Evolutionary conservation across 2,329 filamentous ascomycete genomes (phyloP).

Genomic region (Zymoseptoria passerinii): DNA sequence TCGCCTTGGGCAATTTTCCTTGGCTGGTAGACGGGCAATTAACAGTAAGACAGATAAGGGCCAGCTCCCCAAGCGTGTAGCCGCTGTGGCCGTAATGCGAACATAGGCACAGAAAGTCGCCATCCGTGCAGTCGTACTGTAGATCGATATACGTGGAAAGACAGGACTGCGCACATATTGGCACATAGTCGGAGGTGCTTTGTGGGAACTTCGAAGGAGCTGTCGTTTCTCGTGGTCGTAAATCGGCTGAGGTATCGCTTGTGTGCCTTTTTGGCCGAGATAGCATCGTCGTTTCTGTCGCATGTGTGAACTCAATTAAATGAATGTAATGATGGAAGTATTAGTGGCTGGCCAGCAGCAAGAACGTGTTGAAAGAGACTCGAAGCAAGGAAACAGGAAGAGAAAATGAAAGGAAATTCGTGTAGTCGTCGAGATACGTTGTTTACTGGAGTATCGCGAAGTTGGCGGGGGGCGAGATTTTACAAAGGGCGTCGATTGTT

Average conservation of each 20-base stretch:
- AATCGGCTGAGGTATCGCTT: slow-evolving; percentile 1
- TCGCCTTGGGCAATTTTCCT: slow-evolving; percentile 2
- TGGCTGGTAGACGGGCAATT: neutral
- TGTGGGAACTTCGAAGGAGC: slow-evolving; percentile 9
- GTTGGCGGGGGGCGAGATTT: neutral
- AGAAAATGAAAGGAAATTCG: slow-evolving; percentile 19
- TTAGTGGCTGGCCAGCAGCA: slow-evolving; percentile 23
- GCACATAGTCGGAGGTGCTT: slow-evolving; percentile 18
- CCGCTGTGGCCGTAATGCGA: slow-evolving; percentile 25
- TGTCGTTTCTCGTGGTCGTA: slow-evolving; percentile 1
- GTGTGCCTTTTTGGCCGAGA: neutral
- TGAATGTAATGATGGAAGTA: slow-evolving; percentile 2
- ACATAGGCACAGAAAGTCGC: slow-evolving; percentile 25
- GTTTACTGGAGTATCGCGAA: slow-evolving; percentile 3
- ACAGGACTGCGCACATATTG: slow-evolving; percentile 25
- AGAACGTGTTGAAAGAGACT: slow-evolving; percentile 7
- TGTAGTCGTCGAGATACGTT: slow-evolving; percentile 5
- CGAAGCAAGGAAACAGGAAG: slow-evolving; percentile 1
- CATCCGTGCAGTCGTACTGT: slow-evolving; percentile 15
- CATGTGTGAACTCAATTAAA: neutral
- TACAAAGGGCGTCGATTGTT: neutral
- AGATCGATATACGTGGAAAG: slow-evolving; percentile 19
- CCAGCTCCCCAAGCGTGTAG: slow-evolving; percentile 28
- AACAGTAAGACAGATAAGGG: slow-evolving; percentile 17
- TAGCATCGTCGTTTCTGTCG: neutral